These are phyloP conservation scores for Neurospora sp. DNA, from an alignment of 495 filamentous ascomycete species.

Conservation along the genomic window DNA sequence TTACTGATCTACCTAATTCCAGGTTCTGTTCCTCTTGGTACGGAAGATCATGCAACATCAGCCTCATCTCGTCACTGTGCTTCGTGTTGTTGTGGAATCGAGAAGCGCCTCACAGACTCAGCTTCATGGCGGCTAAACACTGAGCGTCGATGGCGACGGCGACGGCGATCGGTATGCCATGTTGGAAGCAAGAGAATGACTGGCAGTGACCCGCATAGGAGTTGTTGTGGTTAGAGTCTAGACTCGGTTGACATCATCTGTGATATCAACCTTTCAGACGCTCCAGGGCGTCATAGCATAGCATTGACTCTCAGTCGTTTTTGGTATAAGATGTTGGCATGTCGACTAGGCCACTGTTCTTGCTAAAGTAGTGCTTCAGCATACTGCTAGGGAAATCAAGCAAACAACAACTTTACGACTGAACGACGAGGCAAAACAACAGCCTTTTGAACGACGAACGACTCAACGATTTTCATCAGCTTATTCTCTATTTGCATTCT, in stretches of 20 bases:
- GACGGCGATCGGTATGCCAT: background rate
- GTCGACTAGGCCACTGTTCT: background rate
- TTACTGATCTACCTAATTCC: background rate
- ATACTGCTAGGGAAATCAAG: background rate
- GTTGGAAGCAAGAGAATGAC: background rate
- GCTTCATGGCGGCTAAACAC: background rate
- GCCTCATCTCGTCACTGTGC: background rate
- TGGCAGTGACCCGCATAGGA: background rate
- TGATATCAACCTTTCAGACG: background rate
- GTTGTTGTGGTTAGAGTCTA: background rate
- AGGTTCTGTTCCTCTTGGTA: background rate
- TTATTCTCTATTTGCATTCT: background rate
- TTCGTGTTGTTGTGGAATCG: background rate
- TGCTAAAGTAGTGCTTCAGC: background rate
- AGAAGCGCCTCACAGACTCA: background rate
- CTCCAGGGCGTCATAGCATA: background rate
- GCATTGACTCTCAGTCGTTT: background rate
- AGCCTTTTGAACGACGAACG: background rate
- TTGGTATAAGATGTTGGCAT: background rate
- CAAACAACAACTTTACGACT: background rate
- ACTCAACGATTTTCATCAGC: background rate
- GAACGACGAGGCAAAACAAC: background rate
- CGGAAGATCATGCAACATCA: background rate
- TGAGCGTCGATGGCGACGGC: background rate
- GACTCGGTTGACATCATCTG: background rate